These are phyloP conservation scores for Byssoonygena ceratinophila DNA, from an alignment of 2,329 filamentous ascomycete genomes.

Conservation along the genomic window DNA sequence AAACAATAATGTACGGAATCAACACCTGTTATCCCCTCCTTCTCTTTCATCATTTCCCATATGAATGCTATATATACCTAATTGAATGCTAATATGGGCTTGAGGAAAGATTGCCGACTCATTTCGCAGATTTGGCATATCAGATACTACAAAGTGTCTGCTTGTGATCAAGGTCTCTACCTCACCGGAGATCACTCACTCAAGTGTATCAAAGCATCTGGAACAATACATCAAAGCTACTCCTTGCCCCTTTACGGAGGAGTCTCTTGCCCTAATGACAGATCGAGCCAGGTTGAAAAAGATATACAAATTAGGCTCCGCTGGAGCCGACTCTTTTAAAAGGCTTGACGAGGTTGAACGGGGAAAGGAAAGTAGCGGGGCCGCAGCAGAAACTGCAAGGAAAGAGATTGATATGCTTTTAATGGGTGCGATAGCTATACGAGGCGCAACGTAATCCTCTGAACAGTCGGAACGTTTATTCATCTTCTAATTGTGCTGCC, in stretches of 20 bases:
- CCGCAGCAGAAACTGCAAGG: slow-evolving; percentile 22
- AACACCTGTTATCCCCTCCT: slow-evolving; percentile 2
- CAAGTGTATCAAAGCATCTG: slow-evolving; percentile 52
- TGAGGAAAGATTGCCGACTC: slow-evolving; percentile 70
- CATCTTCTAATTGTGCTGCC: background rate
- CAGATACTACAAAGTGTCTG: slow-evolving; percentile 58
- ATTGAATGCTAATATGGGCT: background rate
- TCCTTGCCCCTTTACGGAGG: slow-evolving; percentile 51
- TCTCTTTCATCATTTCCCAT: background rate
- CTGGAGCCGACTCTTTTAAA: slow-evolving; percentile 34
- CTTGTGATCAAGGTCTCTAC: slow-evolving; percentile 69
- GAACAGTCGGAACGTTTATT: background rate
- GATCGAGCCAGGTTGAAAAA: slow-evolving; percentile 66
- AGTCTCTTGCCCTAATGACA: slow-evolving; percentile 46
- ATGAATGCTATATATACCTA: background rate
- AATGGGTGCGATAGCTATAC: slow-evolving; percentile 66
- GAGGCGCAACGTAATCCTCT: slow-evolving; percentile 42
- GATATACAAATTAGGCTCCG: slow-evolving; percentile 68
- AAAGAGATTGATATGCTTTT: slow-evolving; percentile 57
- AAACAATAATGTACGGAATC: slow-evolving; percentile 61
- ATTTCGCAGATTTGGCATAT: slow-evolving; percentile 78
- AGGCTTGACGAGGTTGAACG: slow-evolving; percentile 20
- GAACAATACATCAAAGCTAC: slow-evolving; percentile 51
- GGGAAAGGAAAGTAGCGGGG: slow-evolving; percentile 5
- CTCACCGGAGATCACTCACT: slow-evolving; percentile 37